phyloP scores from a whole-genome alignment of 2,329 filamentous ascomycete species.

The Xylariaceae sp. region DNA sequence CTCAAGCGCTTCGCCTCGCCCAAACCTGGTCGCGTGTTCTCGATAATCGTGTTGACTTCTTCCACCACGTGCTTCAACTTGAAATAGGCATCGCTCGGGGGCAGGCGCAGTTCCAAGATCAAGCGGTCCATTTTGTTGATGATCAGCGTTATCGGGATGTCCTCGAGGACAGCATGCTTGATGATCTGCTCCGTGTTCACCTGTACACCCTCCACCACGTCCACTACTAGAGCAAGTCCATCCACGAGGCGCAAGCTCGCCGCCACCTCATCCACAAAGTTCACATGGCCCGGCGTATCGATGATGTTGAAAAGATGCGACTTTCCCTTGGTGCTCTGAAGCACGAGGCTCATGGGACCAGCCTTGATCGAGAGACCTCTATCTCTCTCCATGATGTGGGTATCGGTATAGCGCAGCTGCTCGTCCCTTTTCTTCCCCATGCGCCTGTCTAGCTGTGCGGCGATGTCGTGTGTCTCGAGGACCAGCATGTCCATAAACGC shows the following conservation, averaged over 20 bases:
- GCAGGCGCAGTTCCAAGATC: constrained; percentile 89
- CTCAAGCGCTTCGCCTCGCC: constrained; percentile 78
- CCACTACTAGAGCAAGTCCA: constrained; percentile 87
- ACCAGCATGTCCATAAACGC: constrained; percentile 98
- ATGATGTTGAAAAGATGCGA: constrained; percentile 92
- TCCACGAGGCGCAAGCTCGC: constrained; percentile 81
- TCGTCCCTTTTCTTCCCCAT: constrained; percentile 79
- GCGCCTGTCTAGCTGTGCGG: constrained; percentile 71
- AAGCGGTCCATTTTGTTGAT: constrained; percentile 97
- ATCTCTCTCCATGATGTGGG: constrained; percentile 82
- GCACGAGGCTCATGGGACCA: constrained; percentile 86
- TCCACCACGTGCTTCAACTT: constrained; percentile 99
- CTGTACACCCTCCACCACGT: constrained; percentile 98
- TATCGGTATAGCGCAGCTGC: constrained; percentile 90
- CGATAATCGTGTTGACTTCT: constrained; percentile 93
- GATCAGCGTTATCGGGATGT: constrained; percentile 80
- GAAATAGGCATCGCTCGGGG: constrained; percentile 94
- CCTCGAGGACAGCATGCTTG: constrained; percentile 87
- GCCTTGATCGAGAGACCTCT: constrained; percentile 88
- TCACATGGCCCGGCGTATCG: constrained; percentile 95
- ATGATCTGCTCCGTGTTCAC: constrained; percentile 96
- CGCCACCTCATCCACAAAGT: constrained; percentile 96
- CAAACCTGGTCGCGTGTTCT: constrained; percentile 74
- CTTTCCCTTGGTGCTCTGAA: constrained; percentile 85
- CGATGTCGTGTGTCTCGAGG: constrained; percentile 85